A percentile compares a stretch with the other conserved stretches of the same genome.
These are phyloP conservation scores for Cupressus sempervirens DNA, from an alignment of 75 land plant species.

Conservation along the genomic window DNA sequence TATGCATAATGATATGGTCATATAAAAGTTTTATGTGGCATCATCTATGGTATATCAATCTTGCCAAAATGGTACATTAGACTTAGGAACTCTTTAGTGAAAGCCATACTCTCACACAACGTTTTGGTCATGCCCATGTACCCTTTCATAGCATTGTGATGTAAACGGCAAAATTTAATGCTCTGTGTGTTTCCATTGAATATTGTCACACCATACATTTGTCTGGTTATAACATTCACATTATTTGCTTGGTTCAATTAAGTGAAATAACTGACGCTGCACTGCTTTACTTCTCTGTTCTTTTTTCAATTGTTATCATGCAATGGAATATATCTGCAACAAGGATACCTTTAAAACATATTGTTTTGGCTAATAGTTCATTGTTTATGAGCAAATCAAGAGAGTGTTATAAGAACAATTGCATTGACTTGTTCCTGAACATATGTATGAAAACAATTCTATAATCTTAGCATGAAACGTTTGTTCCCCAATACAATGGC, in stretches of 20 bases:
- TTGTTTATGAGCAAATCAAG: neutral
- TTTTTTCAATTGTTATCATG: neutral
- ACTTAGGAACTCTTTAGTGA: neutral
- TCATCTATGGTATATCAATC: neutral
- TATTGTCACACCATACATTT: neutral
- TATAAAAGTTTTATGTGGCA: neutral
- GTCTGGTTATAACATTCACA: neutral
- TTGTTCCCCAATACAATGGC: neutral
- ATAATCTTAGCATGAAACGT: neutral
- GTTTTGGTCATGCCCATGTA: no score
- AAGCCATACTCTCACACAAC: neutral
- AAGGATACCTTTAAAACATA: neutral
- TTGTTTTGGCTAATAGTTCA: neutral
- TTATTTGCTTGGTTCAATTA: neutral
- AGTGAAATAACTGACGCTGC: neutral
- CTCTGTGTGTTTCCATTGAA: neutral
- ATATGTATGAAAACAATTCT: neutral
- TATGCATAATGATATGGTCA: neutral
- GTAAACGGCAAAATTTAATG: neutral
- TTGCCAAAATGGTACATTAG: neutral
- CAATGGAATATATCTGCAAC: neutral
- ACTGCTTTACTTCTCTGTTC: neutral
- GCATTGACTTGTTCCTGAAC: neutral
- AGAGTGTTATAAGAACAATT: neutral
- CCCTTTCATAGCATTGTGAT: neutral